Evolutionary conservation across 306 rosid genomes (phyloP), one percentile per base, ranked within the genome.

Genomic region (Oemleria cerasiformis): DNA sequence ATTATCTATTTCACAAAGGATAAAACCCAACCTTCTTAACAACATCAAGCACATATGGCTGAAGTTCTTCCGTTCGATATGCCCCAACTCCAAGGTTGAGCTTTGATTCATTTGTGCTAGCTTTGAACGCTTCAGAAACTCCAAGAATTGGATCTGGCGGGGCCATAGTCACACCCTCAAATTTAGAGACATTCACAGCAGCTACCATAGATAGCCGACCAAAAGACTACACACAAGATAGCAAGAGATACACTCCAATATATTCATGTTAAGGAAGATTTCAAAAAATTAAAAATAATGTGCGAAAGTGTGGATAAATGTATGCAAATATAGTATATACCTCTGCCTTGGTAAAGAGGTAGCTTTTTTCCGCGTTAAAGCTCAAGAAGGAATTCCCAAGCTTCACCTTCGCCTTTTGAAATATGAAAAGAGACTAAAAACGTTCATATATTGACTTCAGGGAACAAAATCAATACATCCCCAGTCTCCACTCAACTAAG

Each of bases 71-170:
- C 0, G 97, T 94, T 57, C 99, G 75, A 72, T 94, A 89, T 40
- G 99, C 97, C 50, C 99, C 99, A 57, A 94, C 99, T 83, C 97
- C 99, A 74, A 94, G 97, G 77, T 94, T 94, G 83, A 94, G 99
- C 86, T 89, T 94, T 54, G 54, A 77, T 44, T 77, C 88, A 9
- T 82, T 81, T 0, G 85, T 82, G 77, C 88, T 90, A 2, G 99
- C 97, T 77, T 56, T 89, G 68, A 89, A 94, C 23, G 99, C 99
- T 82, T 94, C 99, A n/a, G 99, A 94, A 70, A 94, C 99, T 74
- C 97, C 99, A 47, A 94, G 97, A 88, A 94, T 94, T 51, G 99
- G 99, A 85, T 94, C 97, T 8, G 99, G 96, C 57, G 96, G 96
- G 66, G 99, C 99, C 99, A 94, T 86, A 1, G 92, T 82, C 14